Evolutionary conservation across 495 filamentous ascomycete genomes (phyloP).

Genomic region (Penicillium goetzii): DNA sequence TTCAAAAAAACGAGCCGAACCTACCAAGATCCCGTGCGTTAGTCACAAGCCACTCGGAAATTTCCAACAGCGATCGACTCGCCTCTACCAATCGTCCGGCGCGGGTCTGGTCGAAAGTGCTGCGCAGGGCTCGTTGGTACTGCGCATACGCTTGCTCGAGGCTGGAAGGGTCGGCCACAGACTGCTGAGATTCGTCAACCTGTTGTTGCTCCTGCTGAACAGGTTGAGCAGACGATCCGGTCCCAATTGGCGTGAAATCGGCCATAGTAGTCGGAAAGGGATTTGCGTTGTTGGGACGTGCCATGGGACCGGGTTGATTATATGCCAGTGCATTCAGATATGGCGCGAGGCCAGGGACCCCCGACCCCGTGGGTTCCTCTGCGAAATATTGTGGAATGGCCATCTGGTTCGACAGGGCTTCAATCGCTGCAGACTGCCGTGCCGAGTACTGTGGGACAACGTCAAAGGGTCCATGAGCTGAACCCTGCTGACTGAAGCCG

Average conservation of each 20-base stretch:
- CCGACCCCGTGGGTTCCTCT: constrained; percentile 67
- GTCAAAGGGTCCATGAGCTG: constrained; percentile 74
- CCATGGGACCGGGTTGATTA: constrained; percentile 56
- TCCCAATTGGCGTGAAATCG: constrained; percentile 51
- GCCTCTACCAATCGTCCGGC: constrained; percentile 75
- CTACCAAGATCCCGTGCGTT: constrained; percentile 84
- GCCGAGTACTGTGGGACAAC: constrained; percentile 74
- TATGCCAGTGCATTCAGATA: constrained; percentile 58
- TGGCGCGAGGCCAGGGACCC: constrained; percentile 57
- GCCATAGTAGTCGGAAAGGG: constrained; percentile 59
- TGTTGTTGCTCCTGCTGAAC: constrained; percentile 33
- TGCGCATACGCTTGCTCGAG: constrained; percentile 69
- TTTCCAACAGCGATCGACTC: constrained; percentile 69
- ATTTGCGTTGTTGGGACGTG: constrained; percentile 52
- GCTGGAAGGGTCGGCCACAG: constrained; percentile 38
- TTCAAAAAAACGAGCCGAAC: constrained; percentile 40
- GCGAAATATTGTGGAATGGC: constrained; percentile 78
- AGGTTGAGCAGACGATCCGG: constrained; percentile 34
- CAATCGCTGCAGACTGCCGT: constrained; percentile 80
- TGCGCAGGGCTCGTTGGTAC: constrained; percentile 74
- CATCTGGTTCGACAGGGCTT: constrained; percentile 74
- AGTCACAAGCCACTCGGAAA: constrained; percentile 84
- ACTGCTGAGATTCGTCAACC: constrained; percentile 13
- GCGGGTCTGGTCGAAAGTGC: constrained; percentile 74
- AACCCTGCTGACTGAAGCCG: constrained; percentile 69